Evolutionary conservation across 2,329 filamentous ascomycete species (phyloP), one percentile per base, ranked within the genome.

Genomic region (Teratosphaeria nubilosa): DNA sequence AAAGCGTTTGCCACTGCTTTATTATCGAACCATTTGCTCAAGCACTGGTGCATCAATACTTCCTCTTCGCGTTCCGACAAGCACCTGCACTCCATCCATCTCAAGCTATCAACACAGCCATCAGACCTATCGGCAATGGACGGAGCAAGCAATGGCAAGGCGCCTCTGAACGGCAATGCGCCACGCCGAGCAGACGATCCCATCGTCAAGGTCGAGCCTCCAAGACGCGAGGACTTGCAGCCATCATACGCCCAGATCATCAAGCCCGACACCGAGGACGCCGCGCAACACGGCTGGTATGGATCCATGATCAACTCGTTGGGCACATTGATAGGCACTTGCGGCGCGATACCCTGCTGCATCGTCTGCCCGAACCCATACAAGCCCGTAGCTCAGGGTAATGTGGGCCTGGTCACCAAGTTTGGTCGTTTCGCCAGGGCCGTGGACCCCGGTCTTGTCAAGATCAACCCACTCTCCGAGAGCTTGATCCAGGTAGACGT

Each of bases 401-500:
- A 96, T 66, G 94, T 99, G 53, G 94, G 94, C 61, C 82, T 99
- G 51, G 87, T 99, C 72, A 96, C 91, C 70, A 95, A 92, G 75
- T 99, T 99, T 66, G 94, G 94, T 66, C 82, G 86, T 64, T 97
- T 99, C 77, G 90, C 95, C 75, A 88, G 91, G 74, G 91, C 94
- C 11, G 92, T 97, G 65, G 94, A 99, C 73, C 94, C 94, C 2
- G 94, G 94, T 72, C 86, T 99, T 32, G 90, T 97, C 75, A 95
- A 95, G 80, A 86, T 99, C 80, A 99, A 99, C 78, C 92, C 92
- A 2, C 84, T 97, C 57, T 92, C 88, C 68, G 94, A 99, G 80
- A 84, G 81, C 59, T 82, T 99, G 50, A 86, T 90, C 66, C 90
- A 95, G 69, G 87, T 99, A 71, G 94, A 99, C 74, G 94, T 99